Evolutionary conservation across 1,284 basidiomycete species (phyloP), one percentile per base, ranked within the genome.

Genomic region (Sporisorium reilianum): DNA sequence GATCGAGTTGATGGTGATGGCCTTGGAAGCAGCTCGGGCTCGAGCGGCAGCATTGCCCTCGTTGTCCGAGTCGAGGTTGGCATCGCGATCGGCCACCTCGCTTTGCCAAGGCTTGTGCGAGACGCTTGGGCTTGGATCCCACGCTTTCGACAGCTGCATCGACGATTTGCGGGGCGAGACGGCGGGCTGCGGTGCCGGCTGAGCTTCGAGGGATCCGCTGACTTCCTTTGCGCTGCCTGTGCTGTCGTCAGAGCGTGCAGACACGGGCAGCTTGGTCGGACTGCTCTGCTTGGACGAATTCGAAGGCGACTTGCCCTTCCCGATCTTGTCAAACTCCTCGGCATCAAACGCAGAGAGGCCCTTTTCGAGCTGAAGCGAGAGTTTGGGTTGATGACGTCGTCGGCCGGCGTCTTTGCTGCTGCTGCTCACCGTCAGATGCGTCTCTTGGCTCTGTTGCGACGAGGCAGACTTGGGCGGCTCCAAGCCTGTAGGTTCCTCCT

Each of bases 1-100:
- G 68, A 98, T 95, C 80, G 95, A 96, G 46, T 79, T 60, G 64
- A 83, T 83, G 20, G 82, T 80, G 40, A 80, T 80, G 8, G 80
- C 79, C 46, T 78, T 80, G 34, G 74, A 67, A 0, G 64, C 60
- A 12, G 59, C 53, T 45, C 50, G 60, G 40, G 60, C 64, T 48
- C 57, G 58, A 7, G 61, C 64, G 18, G 60, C 30, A 25, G 59
- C 56, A 16, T 64, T 55, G 12, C 64, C 69, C n/a, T 76, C 70
- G 26, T 56, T 50, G 50, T 77, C 74, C 9, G 70, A 77, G 8
- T 66, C 74, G 18, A 57, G 44, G 4, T 40, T 26, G n/a, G 40
- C 64, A 26, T 62, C 58, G 32, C 46, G 69, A 14, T 70, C 54
- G 6, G 40, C 32, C 1, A 23, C n/a, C 12, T 64, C 54, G 9